phyloP scores from a whole-genome alignment of 768 basidiomycete species.

The Auricularia sp. region DNA sequence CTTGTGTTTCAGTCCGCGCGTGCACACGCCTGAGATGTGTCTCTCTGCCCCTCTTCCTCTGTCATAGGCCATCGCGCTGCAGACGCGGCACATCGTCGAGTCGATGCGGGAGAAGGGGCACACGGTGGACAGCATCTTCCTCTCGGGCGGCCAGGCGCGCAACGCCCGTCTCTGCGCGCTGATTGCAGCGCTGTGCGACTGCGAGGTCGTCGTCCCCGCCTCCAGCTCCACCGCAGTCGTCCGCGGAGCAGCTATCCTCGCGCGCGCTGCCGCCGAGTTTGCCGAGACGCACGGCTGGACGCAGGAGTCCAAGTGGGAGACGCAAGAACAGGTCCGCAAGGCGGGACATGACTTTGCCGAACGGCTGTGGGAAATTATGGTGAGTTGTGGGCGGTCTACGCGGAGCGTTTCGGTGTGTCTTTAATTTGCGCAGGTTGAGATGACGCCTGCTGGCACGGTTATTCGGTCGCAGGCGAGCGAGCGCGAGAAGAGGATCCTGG shows the following conservation, averaged over 20 bases:
- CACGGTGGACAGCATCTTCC: slow-evolving; percentile 70
- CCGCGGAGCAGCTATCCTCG: slow-evolving; percentile 89
- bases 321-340: slow-evolving; percentile 25
- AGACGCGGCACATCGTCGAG: slow-evolving; percentile 90
- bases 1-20: too few relatives aligned
- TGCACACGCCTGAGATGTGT: too few relatives aligned
- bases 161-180: slow-evolving; percentile 83
- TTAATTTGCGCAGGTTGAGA: slow-evolving; percentile 50
- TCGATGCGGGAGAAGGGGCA: slow-evolving; percentile 84
- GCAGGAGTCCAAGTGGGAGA: slow-evolving; percentile 23
- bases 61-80: slow-evolving; percentile 70
- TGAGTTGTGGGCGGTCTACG: slow-evolving; percentile 17
- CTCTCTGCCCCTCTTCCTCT: not conserved
- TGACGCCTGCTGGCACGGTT: slow-evolving; percentile 77
- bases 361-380: slow-evolving; percentile 88
- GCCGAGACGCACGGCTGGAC: slow-evolving; percentile 20
- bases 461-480: slow-evolving; percentile 51
- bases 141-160: slow-evolving; percentile 84
- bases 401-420: too few relatives aligned
- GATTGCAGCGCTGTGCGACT: slow-evolving; percentile 72
- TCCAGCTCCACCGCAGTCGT: slow-evolving; percentile 77
- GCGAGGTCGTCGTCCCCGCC: slow-evolving; percentile 75
- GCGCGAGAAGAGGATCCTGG: slow-evolving; percentile 64
- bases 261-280: slow-evolving; percentile 66
- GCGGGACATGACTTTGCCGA: slow-evolving; percentile 42